Evolutionary conservation across 2,329 filamentous ascomycete species (phyloP), one percentile per base, ranked within the genome.

Genomic region (Pseudohalonectria lignicola): DNA sequence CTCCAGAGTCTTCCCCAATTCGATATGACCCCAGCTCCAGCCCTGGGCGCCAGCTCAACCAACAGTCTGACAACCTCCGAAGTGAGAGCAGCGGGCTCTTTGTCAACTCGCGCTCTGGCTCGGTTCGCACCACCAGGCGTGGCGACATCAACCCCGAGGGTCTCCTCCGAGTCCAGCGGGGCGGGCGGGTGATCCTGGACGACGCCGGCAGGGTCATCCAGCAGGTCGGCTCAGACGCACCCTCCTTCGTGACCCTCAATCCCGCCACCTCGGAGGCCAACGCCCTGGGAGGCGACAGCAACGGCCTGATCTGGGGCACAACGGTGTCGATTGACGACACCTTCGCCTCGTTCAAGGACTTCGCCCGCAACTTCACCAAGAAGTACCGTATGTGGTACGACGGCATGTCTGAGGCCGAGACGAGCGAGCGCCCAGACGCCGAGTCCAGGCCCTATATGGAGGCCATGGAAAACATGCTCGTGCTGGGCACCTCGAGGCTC

Each of bases 321-420:
- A 96, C 94, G 29, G 85, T 98, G 36, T 94, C 90, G 5, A 82
- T 98, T 38, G 78, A 86, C 43, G 88, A 96, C 56, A 87, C 86
- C 0, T 84, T 93, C 58, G 76, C 79, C 37, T 71, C 80, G 0
- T 94, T 95, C 67, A 90, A 92, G 53, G 87, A 92, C 46, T 98
- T 98, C 53, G 66, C 98, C 20, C 77, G 79, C 54, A 93, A 94
- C 56, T 98, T 92, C 51, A 86, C 87, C 43, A 80, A 77, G 48
- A 95, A 95, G 60, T 96, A 98, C 54, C 85, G 92, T 45, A 76
- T 96, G 74, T 92, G 90, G 64, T 76, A 78, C 17, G 86, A 94
- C 49, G 88, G 86, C n/a, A 74, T 83, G 50, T 73, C 85, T 1
- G 80, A 86, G 35, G 81, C 81, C 37, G 79, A 93, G 41, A 83